Evolutionary conservation across 1,284 basidiomycete genomes (phyloP).

Genomic region (Ustilago shanxiensis): DNA sequence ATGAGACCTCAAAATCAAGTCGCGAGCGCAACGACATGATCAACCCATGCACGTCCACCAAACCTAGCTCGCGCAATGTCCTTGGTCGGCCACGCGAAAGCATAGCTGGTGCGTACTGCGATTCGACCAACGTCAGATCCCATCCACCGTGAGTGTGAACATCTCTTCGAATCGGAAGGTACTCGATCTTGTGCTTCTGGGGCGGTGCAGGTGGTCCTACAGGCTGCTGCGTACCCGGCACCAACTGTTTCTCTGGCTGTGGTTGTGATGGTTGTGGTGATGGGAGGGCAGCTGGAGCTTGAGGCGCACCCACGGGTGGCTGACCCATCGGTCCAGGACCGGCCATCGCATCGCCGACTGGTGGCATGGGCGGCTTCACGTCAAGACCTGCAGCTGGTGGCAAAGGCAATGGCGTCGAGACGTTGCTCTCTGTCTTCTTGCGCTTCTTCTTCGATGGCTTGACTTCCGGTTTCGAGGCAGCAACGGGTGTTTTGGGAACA

Average conservation of each 20-base stretch:
- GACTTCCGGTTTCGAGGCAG: slow-evolving; percentile 32
- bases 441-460: slow-evolving; percentile 48
- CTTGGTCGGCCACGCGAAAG: slow-evolving; percentile 75
- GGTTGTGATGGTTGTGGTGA: slow-evolving; percentile 32
- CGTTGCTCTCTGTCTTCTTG: slow-evolving; percentile 40
- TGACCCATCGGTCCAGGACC: slow-evolving; percentile 19
- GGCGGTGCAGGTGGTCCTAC: slow-evolving; percentile 41
- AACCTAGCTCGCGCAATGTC: slow-evolving; percentile 82
- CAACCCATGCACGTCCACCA: slow-evolving; percentile 87
- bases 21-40: slow-evolving; percentile 90
- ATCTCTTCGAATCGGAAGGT: slow-evolving; percentile 83
- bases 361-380: slow-evolving; percentile 38
- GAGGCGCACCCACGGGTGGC: slow-evolving; percentile 8
- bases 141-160: slow-evolving; percentile 86
- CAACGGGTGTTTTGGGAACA: slow-evolving; percentile 26
- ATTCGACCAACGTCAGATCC: slow-evolving; percentile 80
- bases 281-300: slow-evolving; percentile 2
- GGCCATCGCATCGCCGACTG: slow-evolving; percentile 19
- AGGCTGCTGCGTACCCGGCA: slow-evolving; percentile 45
- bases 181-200: slow-evolving; percentile 87
- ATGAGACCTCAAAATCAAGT: slow-evolving; percentile 84
- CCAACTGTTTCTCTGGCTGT: slow-evolving; percentile 31
- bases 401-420: slow-evolving; percentile 24
- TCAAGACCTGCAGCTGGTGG: slow-evolving; percentile 14
- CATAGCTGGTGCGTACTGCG: slow-evolving; percentile 75